A percentile compares a stretch with the other conserved stretches of the same genome.
Evolutionary conservation across 2,329 filamentous ascomycete species (phyloP).

Genomic region (Keithomyces neogunnii): DNA sequence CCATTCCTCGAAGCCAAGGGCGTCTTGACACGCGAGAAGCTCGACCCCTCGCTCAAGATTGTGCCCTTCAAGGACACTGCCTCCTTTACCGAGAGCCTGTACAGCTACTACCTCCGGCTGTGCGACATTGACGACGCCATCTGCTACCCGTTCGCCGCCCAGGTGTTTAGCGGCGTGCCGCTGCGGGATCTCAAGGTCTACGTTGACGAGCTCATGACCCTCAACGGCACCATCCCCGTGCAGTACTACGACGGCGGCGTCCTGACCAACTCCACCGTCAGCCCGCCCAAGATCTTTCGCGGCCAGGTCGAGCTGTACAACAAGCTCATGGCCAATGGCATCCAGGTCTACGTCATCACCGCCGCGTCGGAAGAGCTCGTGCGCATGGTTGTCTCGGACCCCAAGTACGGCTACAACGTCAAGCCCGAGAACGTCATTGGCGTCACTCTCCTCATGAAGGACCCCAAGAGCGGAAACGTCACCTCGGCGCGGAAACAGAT

Average conservation of each 20-base stretch:
- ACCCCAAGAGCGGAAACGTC: constrained; percentile 18
- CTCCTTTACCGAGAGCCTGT: constrained; percentile 30
- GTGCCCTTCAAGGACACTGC: constrained; percentile 32
- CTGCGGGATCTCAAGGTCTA: constrained; percentile 36
- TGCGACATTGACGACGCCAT: constrained; percentile 32
- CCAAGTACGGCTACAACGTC: constrained; percentile 36
- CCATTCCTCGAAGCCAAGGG: constrained; percentile 33
- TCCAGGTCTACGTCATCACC: constrained; percentile 33
- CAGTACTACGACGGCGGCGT: constrained; percentile 27
- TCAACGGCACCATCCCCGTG: constrained; percentile 27
- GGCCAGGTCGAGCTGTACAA: constrained; percentile 36
- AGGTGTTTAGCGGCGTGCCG: constrained; percentile 32
- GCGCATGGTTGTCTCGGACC: constrained; percentile 35
- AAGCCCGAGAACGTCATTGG: constrained; percentile 34
- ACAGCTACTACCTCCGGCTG: constrained; percentile 36
- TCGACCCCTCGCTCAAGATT: constrained; percentile 31
- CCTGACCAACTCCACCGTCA: constrained; percentile 19
- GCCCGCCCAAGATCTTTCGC: constrained; percentile 26
- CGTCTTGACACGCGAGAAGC: constrained; percentile 29
- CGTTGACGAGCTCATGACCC: constrained; percentile 37
- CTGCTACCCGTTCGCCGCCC: constrained; percentile 34
- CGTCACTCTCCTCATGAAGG: constrained; percentile 28
- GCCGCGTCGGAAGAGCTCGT: constrained; percentile 36
- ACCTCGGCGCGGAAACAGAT: constrained; percentile 32
- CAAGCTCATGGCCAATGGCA: constrained; percentile 32